Evolutionary conservation across 2,329 filamentous ascomycete species (phyloP).

Genomic region (Scortechinia acanthostroma): DNA sequence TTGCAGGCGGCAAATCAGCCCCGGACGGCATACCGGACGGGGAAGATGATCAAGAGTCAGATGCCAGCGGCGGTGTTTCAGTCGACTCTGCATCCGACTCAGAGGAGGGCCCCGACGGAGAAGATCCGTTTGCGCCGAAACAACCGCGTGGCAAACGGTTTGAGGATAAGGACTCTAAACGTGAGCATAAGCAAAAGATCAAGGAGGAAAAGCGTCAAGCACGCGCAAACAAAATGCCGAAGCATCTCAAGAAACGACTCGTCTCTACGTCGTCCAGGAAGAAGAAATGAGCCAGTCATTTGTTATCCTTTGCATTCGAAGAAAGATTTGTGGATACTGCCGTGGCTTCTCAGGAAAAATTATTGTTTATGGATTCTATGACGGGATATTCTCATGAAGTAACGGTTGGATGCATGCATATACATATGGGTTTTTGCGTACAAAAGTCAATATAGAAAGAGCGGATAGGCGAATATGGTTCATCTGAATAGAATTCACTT

Average conservation of each 20-base stretch:
- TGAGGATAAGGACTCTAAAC: conserved; percentile 65
- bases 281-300: conserved; percentile 41
- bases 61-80: conserved; percentile 36
- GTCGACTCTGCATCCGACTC: conserved; percentile 30
- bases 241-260: conserved; percentile 87
- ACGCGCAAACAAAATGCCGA: conserved; percentile 90
- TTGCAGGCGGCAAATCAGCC: conserved; percentile 65
- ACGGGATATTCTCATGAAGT: too few relatives aligned
- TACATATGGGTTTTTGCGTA: too few relatives aligned
- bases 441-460: too few relatives aligned
- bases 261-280: conserved; percentile 54
- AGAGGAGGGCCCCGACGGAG: conserved; percentile 31
- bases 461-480: too few relatives aligned
- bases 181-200: conserved; percentile 76
- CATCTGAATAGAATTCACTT: too few relatives aligned
- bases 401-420: too few relatives aligned
- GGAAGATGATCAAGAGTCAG: conserved; percentile 24
- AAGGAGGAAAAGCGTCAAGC: conserved; percentile 95
- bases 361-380: background rate
- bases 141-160: conserved; percentile 71
- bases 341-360: background rate
- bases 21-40: conserved; percentile 18
- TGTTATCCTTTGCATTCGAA: background rate
- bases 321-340: background rate
- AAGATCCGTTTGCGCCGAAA: conserved; percentile 46